Evolutionary conservation across 805 yeast species (phyloP), one percentile per base, ranked within the genome.

Genomic region (Teunomyces aglyptinius): DNA sequence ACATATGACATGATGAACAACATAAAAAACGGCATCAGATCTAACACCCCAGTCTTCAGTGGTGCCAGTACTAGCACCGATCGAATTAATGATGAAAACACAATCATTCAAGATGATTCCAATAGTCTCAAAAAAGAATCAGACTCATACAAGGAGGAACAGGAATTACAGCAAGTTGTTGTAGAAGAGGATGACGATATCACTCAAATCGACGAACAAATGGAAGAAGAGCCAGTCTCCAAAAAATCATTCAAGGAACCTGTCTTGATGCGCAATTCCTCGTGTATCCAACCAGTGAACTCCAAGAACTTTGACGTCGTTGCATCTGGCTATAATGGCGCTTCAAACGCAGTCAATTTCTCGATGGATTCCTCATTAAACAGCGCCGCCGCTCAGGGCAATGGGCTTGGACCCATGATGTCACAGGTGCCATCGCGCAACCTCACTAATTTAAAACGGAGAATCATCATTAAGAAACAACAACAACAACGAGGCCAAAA

Each of bases 381-480:
- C 45, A 63, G 70, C 46, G 65, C 57, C 38, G 67, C 70, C 5
- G 51, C 56, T 11, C 58, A 50, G 16, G 66, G 66, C 2, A 83
- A 82, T 58, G 87, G 88, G 0, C 61, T 82, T 29, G 86, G 83
- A 0, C 85, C 88, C 3, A 70, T 78, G 19, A 75, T 75, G 28
- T 77, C 86, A 2, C 77, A 77, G 44, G 83, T 80, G 16, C 75
- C 79, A 12, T 77, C 82, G 13, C 76, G 77, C 55, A 71, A 77
- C 57, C 58, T 78, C 50, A 76, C 74, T 50, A 71, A 73, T 46
- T 65, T 78, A 52, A 75, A 76, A 49, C 64, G 77, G 47, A 67
- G 81, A 54, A 67, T 76, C 22, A 65, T 70, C 53, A 64, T 66
- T 64, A 70, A 72, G 52, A 68, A 63, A 48, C 72, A 69, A 47